Conservation (phyloP, 129 eudicot species). For the Calendula officinalis region DNA sequence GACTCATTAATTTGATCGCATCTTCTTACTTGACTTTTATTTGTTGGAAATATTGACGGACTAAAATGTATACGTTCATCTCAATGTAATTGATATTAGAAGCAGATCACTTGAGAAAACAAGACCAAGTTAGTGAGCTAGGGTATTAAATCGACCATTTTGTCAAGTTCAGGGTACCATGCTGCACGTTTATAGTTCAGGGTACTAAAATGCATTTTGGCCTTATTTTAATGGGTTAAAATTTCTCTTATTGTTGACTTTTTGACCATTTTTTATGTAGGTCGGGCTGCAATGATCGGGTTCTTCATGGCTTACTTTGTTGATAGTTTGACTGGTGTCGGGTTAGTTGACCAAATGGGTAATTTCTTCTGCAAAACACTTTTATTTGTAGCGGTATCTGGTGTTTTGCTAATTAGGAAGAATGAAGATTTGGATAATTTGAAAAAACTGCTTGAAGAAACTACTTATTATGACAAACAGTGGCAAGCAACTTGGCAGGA, state of each 20-base stretch:
- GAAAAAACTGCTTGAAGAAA: slow-evolving; percentile 68
- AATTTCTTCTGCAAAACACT: slow-evolving; percentile 87
- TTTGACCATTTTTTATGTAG: slow-evolving; percentile 33
- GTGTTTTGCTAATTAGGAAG: slow-evolving; percentile 63
- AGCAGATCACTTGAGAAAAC: no score
- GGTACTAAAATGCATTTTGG: no score
- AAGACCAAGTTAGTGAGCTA: no score
- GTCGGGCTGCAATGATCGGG: slow-evolving; percentile 87
- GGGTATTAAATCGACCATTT: no score
- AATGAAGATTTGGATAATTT: slow-evolving; percentile 69
- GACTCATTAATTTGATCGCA: no score
- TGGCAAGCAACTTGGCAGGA: slow-evolving; percentile 97
- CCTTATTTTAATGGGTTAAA: slow-evolving; percentile 38
- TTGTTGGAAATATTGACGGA: no score
- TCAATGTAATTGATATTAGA: no score
- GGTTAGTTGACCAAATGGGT: slow-evolving; percentile 78
- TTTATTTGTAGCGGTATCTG: slow-evolving; percentile 60
- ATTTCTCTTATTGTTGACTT: background rate
- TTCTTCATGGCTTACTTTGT: slow-evolving; percentile 90
- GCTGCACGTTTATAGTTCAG: no score
- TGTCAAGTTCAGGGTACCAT: no score
- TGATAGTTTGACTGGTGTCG: slow-evolving; percentile 79
- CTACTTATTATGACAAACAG: slow-evolving; percentile 84
- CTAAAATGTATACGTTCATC: no score
- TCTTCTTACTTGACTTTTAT: no score